Conservation (phyloP, 441 rosid genomes). For the Bocquillonia castaneifolia region DNA sequence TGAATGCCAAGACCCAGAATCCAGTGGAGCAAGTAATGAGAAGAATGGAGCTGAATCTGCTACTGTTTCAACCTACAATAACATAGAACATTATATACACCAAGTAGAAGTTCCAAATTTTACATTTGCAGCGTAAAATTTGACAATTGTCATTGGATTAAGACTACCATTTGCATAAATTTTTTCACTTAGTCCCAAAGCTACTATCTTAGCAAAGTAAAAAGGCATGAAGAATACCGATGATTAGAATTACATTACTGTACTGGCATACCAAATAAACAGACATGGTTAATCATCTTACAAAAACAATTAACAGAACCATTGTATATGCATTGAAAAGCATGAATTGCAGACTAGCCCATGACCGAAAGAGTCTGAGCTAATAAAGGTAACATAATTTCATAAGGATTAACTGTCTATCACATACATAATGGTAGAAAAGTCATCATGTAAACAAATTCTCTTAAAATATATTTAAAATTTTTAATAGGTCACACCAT, state of each 20-base stretch:
- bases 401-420: background rate
- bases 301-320: background rate
- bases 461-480: background rate
- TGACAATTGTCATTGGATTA: background rate
- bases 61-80: slow-evolving; percentile 77
- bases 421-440: background rate
- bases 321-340: background rate
- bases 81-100: slow-evolving; percentile 15
- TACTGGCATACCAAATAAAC: background rate
- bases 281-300: background rate
- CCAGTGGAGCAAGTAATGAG: slow-evolving; percentile 71
- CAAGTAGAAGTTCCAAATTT: slow-evolving; percentile 6
- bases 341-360: background rate
- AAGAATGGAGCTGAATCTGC: slow-evolving; percentile 72
- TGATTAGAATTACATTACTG: background rate
- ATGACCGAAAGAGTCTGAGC: background rate
- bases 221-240: background rate
- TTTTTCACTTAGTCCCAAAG: slow-evolving; percentile 1
- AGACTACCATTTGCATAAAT: background rate
- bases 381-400: background rate
- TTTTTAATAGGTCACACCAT: background rate
- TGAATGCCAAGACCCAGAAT: slow-evolving; percentile 47
- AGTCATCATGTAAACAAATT: background rate
- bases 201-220: background rate
- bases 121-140: background rate